Evolutionary conservation across 2,329 filamentous ascomycete genomes (phyloP), one percentile per base, ranked within the genome.

Genomic region (Plenodomus tracheiphilus): DNA sequence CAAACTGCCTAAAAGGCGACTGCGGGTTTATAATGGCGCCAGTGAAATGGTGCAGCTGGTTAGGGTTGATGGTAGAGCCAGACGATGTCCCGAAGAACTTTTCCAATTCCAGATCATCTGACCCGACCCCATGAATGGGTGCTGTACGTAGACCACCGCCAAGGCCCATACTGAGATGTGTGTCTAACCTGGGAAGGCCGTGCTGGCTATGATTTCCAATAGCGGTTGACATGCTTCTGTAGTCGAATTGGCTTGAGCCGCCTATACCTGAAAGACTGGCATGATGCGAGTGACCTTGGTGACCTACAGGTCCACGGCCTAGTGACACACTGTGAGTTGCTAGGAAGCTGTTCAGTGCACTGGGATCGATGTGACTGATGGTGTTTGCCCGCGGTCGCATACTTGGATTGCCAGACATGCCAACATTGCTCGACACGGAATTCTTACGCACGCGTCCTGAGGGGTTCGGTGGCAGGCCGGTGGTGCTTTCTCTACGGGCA

Each of bases 311-410:
- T 74, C 79, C 59, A 75, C 80, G 65, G 36, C 79, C 76, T 38
- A 79, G 76, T 9, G 65, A 65, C 9, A 68, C 66, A 63, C 82
- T 85, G 42, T 81, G 81, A 11, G 82, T 77, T 41, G 83, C 83
- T 55, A 89, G 80, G 74, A 94, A 83, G 61, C 87, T 66, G 43
- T 62, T 89, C 70, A 96, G 82, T 35, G 86, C 84, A 45, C 81
- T 80, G 48, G 84, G 83, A 69, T 97, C 94, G 47, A 97, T 85
- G 71, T 97, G 92, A 68, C 92, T 94, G 66, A 99, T 95, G 32
- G 94, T 99, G 70, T 97, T 97, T 46, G 94, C 93, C 63, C 94
- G 82, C 18, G 93, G 94, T 58, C 94, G 83, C 84, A 93, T 92
- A 11, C 81, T 79, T 44, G 80, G 79, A 45, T 77, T 74, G 53